These are phyloP conservation scores for Scorias spongiosa DNA, from an alignment of 2,329 filamentous ascomycete species.

Conservation along the genomic window DNA sequence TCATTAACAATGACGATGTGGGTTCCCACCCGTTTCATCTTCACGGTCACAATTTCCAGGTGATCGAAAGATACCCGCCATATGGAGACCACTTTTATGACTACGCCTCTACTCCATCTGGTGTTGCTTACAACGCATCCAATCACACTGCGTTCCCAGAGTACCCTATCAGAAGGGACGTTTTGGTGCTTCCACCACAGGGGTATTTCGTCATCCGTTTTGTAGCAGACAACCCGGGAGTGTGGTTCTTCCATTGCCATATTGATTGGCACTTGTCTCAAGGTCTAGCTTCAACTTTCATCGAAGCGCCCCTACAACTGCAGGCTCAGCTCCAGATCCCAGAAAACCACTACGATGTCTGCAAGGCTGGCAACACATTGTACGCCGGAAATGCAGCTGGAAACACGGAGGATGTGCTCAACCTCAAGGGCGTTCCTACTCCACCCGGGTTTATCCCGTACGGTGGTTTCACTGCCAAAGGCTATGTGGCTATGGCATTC, in stretches of 20 bases:
- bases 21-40: constrained; percentile 60
- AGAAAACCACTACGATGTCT: constrained; percentile 43
- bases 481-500: constrained; percentile 61
- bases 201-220: constrained; percentile 42
- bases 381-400: constrained; percentile 58
- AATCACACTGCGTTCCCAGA: constrained; percentile 22
- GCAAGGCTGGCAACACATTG: constrained; percentile 36
- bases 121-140: constrained; percentile 17
- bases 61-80: constrained; percentile 30
- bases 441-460: constrained; percentile 37
- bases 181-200: constrained; percentile 37
- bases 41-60: constrained; percentile 63
- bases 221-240: constrained; percentile 35
- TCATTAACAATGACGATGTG: constrained; percentile 62
- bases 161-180: constrained; percentile 37
- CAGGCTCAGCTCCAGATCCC: constrained; percentile 49
- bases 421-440: constrained; percentile 50
- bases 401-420: constrained; percentile 47
- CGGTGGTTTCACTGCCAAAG: constrained; percentile 55
- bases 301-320: constrained; percentile 40
- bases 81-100: too few species aligned
- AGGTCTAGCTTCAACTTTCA: constrained; percentile 36
- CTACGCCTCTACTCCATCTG: constrained; percentile 20
- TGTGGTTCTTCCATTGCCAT: constrained; percentile 37
- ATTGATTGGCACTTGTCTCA: constrained; percentile 38